These are phyloP conservation scores for Plantago elongata DNA, from an alignment of 257 asterid genomes.

Conservation along the genomic window DNA sequence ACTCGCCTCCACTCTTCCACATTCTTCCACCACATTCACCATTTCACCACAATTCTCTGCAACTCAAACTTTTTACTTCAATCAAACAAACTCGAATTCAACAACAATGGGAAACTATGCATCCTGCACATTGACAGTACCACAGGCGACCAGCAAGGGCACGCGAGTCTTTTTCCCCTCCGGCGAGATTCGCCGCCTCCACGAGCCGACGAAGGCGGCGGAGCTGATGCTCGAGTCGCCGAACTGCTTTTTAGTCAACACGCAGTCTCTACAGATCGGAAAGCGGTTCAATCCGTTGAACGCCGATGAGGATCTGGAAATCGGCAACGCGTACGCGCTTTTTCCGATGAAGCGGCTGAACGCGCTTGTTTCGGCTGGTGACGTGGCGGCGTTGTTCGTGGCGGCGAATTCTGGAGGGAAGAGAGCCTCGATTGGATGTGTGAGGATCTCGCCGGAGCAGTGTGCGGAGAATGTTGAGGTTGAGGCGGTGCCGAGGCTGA, in stretches of 20 bases:
- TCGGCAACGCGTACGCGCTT: conserved; percentile 52
- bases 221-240: conserved; percentile 57
- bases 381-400: conserved; percentile 58
- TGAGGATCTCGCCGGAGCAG: conserved; percentile 54
- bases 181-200: conserved; percentile 42
- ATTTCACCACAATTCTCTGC: not conserved
- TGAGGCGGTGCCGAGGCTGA: conserved; percentile 38
- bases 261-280: conserved; percentile 60
- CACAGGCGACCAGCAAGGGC: conserved; percentile 21
- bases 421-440: conserved; percentile 33
- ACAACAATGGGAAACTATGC: conserved; percentile 43
- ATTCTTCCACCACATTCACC: not conserved
- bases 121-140: conserved; percentile 35
- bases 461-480: conserved; percentile 16
- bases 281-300: conserved; percentile 57
- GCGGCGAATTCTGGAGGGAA: conserved; percentile 57
- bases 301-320: conserved; percentile 86
- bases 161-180: conserved; percentile 49
- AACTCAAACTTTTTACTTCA: not conserved
- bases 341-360: conserved; percentile 70
- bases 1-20: conserved; percentile 6
- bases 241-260: conserved; percentile 50
- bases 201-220: conserved; percentile 43
- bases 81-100: not conserved
- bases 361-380: conserved; percentile 57